These are phyloP conservation scores for Thalassiosira livingstoniorum DNA, from an alignment of 352 stramenopile species.

Conservation along the genomic window DNA sequence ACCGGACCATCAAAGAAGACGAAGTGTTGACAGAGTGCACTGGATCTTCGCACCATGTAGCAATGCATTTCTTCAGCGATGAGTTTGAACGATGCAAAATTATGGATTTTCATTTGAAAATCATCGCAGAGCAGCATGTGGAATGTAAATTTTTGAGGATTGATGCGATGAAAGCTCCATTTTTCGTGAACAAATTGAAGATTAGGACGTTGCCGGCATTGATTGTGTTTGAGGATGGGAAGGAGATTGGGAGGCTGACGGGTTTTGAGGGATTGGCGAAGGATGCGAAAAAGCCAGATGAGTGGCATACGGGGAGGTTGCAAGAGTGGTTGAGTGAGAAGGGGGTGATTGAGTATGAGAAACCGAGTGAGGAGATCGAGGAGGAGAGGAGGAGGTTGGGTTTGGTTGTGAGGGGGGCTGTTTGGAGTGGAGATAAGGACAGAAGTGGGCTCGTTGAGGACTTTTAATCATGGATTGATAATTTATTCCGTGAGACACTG, in stretches of 20 bases:
- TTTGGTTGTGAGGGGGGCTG: slow-evolving; percentile 49
- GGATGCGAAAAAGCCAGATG: slow-evolving; percentile 67
- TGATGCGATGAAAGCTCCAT: slow-evolving; percentile 93
- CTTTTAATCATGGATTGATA: slow-evolving; percentile 10
- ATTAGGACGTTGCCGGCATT: slow-evolving; percentile 87
- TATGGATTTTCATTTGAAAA: slow-evolving; percentile 93
- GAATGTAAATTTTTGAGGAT: slow-evolving; percentile 96
- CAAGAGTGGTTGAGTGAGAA: slow-evolving; percentile 72
- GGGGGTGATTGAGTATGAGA: slow-evolving; percentile 75
- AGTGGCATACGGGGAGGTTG: slow-evolving; percentile 77
- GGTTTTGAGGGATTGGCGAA: slow-evolving; percentile 77
- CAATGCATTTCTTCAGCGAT: slow-evolving; percentile 95
- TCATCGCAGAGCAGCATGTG: slow-evolving; percentile 80
- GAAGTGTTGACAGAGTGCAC: slow-evolving; percentile 96
- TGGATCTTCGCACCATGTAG: slow-evolving; percentile 85
- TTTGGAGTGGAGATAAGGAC: slow-evolving; percentile 60
- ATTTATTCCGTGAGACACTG: too few species aligned
- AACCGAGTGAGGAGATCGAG: slow-evolving; percentile 55
- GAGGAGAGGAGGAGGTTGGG: slow-evolving; percentile 70
- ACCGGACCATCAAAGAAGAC: slow-evolving; percentile 93
- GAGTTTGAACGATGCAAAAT: slow-evolving; percentile 98
- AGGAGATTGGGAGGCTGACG: slow-evolving; percentile 71
- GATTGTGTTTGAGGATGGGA: slow-evolving; percentile 87
- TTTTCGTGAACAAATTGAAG: slow-evolving; percentile 89
- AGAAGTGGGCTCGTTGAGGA: slow-evolving; percentile 46